Evolutionary conservation across 2,329 filamentous ascomycete species (phyloP).

Genomic region (Ophiognomonia clavigignenti-juglandacearum): DNA sequence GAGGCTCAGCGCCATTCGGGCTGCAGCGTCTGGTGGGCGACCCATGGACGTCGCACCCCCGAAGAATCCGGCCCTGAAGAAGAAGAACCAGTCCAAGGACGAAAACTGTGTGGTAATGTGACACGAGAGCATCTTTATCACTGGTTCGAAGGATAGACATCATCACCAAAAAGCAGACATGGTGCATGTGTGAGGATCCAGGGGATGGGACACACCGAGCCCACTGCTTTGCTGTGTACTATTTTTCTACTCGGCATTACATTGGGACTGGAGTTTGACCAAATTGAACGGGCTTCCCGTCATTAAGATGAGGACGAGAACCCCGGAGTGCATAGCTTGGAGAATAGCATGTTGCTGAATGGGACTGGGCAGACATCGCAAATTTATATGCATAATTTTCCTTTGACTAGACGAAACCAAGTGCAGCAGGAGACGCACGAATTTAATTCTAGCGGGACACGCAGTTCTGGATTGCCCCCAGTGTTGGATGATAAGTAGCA

Average conservation of each 20-base stretch:
- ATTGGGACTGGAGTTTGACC: conserved; percentile 10
- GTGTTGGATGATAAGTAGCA: too few species aligned
- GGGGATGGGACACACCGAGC: too few species aligned
- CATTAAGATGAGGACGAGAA: neutral
- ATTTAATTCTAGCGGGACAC: too few species aligned
- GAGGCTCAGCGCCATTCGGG: conserved; percentile 78
- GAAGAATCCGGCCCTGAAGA: conserved; percentile 38
- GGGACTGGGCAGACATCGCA: conserved; percentile 7
- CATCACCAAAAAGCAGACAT: neutral
- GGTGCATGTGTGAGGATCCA: neutral
- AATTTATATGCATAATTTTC: conserved; percentile 13
- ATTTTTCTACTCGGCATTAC: neutral
- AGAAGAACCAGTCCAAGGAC: conserved; percentile 41
- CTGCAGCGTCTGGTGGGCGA: conserved; percentile 63
- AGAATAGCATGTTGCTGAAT: conserved; percentile 1
- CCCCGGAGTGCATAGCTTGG: conserved; percentile 15
- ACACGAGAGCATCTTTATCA: conserved; percentile 16
- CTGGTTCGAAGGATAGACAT: neutral
- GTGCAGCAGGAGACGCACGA: too few species aligned
- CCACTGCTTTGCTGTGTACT: neutral
- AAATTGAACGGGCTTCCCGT: neutral
- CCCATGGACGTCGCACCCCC: conserved; percentile 54
- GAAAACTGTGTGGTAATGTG: conserved; percentile 57
- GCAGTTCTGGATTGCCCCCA: too few species aligned
- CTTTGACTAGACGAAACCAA: too few species aligned